A percentile compares a stretch with the other conserved stretches of the same genome.
These are phyloP conservation scores for Phytophthora brassicae DNA, from an alignment of 352 stramenopile species.

Conservation along the genomic window DNA sequence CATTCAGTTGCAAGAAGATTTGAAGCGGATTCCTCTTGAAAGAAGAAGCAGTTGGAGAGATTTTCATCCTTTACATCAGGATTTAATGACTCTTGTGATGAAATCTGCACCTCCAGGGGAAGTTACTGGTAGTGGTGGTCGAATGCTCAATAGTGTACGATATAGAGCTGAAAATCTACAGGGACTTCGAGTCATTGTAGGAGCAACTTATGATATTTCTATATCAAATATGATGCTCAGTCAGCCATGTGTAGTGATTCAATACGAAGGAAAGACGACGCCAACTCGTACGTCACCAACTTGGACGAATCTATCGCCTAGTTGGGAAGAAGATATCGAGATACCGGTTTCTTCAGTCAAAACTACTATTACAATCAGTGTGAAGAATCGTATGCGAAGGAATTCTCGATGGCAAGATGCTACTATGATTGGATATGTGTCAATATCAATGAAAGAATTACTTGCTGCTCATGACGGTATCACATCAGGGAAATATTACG, in stretches of 20 bases:
- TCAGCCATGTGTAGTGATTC: constrained; percentile 47
- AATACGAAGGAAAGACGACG: constrained; percentile 41
- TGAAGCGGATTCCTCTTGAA: constrained; percentile 23
- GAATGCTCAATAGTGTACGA: constrained; percentile 29
- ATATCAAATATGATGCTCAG: constrained; percentile 50
- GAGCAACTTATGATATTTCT: constrained; percentile 39
- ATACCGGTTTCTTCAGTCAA: constrained; percentile 43
- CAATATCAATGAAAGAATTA: constrained; percentile 44
- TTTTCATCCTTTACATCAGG: constrained; percentile 45
- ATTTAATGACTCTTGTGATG: constrained; percentile 38
- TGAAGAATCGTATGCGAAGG: constrained; percentile 42
- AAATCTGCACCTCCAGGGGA: constrained; percentile 8
- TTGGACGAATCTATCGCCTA: constrained; percentile 61
- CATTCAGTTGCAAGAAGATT: constrained; percentile 38
- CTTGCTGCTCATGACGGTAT: constrained; percentile 25
- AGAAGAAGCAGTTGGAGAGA: constrained; percentile 44
- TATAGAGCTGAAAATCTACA: constrained; percentile 33
- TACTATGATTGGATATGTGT: constrained; percentile 41
- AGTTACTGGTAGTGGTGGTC: constrained; percentile 6
- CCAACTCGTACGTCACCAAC: constrained; percentile 36
- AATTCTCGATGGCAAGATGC: constrained; percentile 25
- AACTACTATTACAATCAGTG: constrained; percentile 39
- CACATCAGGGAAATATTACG: constrained; percentile 27
- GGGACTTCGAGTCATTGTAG: constrained; percentile 49
- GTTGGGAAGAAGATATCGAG: constrained; percentile 67